These are phyloP conservation scores for Gossypium gossypioides DNA, from an alignment of 441 rosid species.

Conservation along the genomic window DNA sequence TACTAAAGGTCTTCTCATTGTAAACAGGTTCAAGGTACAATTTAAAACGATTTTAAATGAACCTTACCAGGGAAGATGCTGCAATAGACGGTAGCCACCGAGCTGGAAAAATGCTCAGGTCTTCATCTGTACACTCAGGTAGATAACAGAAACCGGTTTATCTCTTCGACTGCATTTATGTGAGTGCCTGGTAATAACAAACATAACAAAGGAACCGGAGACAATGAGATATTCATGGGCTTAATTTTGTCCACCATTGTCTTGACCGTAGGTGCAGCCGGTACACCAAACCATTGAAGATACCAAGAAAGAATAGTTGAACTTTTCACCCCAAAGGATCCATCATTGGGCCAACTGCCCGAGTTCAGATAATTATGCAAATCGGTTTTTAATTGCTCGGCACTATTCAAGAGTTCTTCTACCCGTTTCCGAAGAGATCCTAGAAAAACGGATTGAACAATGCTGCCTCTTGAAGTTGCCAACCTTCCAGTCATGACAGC, in stretches of 20 bases:
- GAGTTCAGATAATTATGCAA: constrained; percentile 39
- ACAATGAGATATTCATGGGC: constrained; percentile 25
- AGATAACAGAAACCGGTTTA: constrained; percentile 33
- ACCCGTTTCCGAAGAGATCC: constrained; percentile 60
- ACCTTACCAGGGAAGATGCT: not conserved
- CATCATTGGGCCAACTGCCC: constrained; percentile 51
- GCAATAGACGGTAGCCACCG: not conserved
- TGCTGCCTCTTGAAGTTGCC: constrained; percentile 50
- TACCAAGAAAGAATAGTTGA: constrained; percentile 39
- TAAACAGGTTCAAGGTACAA: not conserved
- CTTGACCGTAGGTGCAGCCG: constrained; percentile 48
- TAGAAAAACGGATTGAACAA: constrained; percentile 59
- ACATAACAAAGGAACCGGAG: constrained; percentile 48
- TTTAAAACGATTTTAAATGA: not conserved
- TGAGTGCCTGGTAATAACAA: constrained; percentile 60
- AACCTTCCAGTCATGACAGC: constrained; percentile 64
- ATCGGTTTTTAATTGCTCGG: constrained; percentile 32
- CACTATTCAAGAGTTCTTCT: constrained; percentile 50
- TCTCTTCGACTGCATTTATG: constrained; percentile 42
- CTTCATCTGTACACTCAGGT: not conserved
- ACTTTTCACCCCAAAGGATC: constrained; percentile 3
- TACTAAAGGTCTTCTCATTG: not conserved
- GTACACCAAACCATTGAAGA: constrained; percentile 69
- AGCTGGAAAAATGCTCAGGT: not conserved
- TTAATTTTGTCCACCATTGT: constrained; percentile 42